Evolutionary conservation across 441 rosid species (phyloP).

Genomic region (Melastoma candidum): DNA sequence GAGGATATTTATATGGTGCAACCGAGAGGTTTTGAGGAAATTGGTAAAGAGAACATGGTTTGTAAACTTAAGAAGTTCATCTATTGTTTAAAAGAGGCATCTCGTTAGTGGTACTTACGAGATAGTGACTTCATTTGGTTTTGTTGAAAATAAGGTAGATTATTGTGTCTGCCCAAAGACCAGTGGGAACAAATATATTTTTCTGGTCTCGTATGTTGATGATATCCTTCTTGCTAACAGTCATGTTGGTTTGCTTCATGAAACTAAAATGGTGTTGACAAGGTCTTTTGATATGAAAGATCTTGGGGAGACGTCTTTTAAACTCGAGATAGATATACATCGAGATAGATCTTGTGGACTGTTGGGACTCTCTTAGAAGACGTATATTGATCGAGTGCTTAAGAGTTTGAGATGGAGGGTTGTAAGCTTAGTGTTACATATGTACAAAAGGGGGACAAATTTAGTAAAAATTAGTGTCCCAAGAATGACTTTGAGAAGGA

Average conservation of each 20-base stretch:
- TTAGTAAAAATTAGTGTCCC: too few relatives aligned
- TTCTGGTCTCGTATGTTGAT: too few relatives aligned
- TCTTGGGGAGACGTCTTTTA: too few relatives aligned
- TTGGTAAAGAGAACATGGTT: conserved; percentile 2
- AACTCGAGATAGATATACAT: too few relatives aligned
- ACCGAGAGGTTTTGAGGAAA: background rate
- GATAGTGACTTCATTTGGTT: background rate
- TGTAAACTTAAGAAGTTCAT: conserved; percentile 4
- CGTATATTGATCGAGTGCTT: background rate
- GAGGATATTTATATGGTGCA: background rate
- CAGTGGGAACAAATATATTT: too few relatives aligned
- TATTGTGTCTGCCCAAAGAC: too few relatives aligned
- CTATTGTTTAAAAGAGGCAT: background rate
- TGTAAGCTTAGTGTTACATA: background rate
- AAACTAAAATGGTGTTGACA: too few relatives aligned
- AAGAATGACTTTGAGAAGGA: too few relatives aligned
- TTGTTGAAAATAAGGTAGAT: background rate
- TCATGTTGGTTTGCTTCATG: too few relatives aligned
- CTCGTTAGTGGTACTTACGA: conserved; percentile 2
- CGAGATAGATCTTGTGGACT: background rate
- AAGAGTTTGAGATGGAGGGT: background rate
- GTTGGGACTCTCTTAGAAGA: background rate
- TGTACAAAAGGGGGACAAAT: background rate
- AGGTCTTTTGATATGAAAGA: too few relatives aligned
- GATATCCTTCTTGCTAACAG: too few relatives aligned